These are phyloP conservation scores for Fusarium camptoceras DNA, from an alignment of 2,329 filamentous ascomycete species.

Conservation along the genomic window DNA sequence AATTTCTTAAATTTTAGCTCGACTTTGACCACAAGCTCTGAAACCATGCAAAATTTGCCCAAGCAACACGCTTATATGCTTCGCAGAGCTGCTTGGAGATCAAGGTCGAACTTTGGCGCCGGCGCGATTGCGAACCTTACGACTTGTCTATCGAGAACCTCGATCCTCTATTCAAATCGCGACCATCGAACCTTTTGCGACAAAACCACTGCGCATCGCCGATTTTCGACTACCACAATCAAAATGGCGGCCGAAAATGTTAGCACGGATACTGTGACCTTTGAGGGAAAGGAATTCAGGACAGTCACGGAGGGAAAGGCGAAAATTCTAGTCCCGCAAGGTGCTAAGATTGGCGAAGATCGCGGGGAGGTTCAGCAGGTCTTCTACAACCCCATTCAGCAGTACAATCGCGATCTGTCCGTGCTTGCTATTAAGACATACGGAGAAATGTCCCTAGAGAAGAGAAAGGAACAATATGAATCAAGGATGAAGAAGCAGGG, in stretches of 20 bases:
- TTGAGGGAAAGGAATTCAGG: slow-evolving; percentile 62
- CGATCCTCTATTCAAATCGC: neutral
- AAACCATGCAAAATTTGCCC: slow-evolving; percentile 30
- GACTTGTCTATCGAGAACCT: neutral
- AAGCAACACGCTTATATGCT: slow-evolving; percentile 38
- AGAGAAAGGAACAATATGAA: slow-evolving; percentile 57
- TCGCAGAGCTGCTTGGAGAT: slow-evolving; percentile 18
- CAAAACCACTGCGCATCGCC: slow-evolving; percentile 12
- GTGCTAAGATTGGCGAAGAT: slow-evolving; percentile 59
- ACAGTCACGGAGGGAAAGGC: slow-evolving; percentile 68
- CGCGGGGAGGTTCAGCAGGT: slow-evolving; percentile 78
- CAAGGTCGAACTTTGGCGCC: slow-evolving; percentile 34
- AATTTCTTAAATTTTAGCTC: slow-evolving; percentile 35
- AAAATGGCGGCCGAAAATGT: slow-evolving; percentile 40
- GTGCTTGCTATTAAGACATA: slow-evolving; percentile 93
- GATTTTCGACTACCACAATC: slow-evolving; percentile 35
- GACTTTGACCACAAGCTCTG: slow-evolving; percentile 12
- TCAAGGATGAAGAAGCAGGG: slow-evolving; percentile 55
- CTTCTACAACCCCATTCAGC: slow-evolving; percentile 99
- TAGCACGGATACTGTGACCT: slow-evolving; percentile 43
- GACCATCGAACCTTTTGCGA: slow-evolving; percentile 4
- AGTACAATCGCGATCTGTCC: slow-evolving; percentile 97
- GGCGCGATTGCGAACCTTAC: slow-evolving; percentile 18
- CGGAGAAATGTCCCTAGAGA: slow-evolving; percentile 72
- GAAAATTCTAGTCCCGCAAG: slow-evolving; percentile 66